A percentile compares a stretch with the other conserved stretches of the same genome.
phyloP scores from a whole-genome alignment of 495 filamentous ascomycete species.

The Chlorociboria aeruginascens region DNA sequence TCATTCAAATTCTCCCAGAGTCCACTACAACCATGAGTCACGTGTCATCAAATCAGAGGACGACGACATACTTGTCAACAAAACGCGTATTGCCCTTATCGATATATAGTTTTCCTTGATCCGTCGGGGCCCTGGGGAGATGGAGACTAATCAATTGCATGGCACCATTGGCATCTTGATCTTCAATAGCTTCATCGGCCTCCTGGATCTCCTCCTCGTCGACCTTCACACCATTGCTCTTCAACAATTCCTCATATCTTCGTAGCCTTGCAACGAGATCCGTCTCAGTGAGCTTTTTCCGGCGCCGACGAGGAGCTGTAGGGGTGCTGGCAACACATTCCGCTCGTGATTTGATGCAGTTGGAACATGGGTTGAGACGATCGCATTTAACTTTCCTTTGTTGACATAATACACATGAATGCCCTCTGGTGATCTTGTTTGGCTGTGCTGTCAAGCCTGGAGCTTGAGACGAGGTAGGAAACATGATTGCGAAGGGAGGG shows the following conservation, averaged over 20 bases:
- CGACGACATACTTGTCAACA: conserved; percentile 15
- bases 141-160: conserved; percentile 30
- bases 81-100: conserved; percentile 15
- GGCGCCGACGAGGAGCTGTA: conserved; percentile 44
- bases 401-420: conserved; percentile 54
- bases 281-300: conserved; percentile 38
- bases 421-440: conserved; percentile 20
- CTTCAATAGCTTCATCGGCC: conserved; percentile 25
- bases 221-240: conserved; percentile 31
- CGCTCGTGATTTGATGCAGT: conserved; percentile 47
- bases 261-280: conserved; percentile 39
- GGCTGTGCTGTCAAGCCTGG: background rate
- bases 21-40: conserved; percentile 7
- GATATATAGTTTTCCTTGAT: conserved; percentile 9
- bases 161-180: conserved; percentile 21
- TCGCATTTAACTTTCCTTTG: conserved; percentile 59
- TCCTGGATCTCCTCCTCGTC: conserved; percentile 7
- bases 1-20: conserved; percentile 19
- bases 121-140: conserved; percentile 27
- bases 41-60: background rate
- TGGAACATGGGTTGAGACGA: conserved; percentile 50
- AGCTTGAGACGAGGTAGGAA: conserved; percentile 1
- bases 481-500: background rate
- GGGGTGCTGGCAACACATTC: conserved; percentile 51
- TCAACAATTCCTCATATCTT: conserved; percentile 41